phyloP scores from a whole-genome alignment of 2,329 filamentous ascomycete species.

The Erysiphe pisi region DNA sequence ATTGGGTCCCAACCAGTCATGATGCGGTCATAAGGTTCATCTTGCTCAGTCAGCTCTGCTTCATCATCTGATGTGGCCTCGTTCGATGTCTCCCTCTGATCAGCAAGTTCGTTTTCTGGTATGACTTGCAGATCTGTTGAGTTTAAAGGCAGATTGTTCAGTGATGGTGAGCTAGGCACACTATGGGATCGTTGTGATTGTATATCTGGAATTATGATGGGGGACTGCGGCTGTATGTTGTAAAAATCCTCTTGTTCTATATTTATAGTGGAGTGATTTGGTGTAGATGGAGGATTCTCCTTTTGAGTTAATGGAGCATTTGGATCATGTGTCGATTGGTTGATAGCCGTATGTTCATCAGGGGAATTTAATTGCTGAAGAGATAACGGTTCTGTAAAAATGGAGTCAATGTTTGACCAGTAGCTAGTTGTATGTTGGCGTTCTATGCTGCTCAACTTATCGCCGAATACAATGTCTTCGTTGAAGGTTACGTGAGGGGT shows the following conservation, averaged over 20 bases:
- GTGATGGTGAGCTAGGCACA: conserved; percentile 1
- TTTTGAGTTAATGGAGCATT: too few species aligned
- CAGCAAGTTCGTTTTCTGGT: conserved; percentile 1
- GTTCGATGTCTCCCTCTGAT: conserved; percentile 24
- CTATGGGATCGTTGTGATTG: neutral
- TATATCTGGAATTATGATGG: neutral
- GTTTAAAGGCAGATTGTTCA: neutral
- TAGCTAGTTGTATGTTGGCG: too few species aligned
- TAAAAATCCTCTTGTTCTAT: neutral
- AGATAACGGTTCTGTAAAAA: too few species aligned
- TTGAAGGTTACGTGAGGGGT: too few species aligned
- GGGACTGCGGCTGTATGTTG: neutral
- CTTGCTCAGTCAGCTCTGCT: conserved; percentile 8
- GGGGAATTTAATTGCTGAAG: too few species aligned
- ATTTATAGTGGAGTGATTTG: neutral
- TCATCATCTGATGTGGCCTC: neutral
- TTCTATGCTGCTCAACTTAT: too few species aligned
- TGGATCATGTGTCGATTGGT: too few species aligned
- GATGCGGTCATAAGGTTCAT: conserved; percentile 20
- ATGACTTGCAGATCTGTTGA: conserved; percentile 3
- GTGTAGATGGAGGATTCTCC: conserved; percentile 6
- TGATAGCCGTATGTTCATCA: too few species aligned
- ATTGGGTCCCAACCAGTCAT: conserved; percentile 24
- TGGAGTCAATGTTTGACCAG: too few species aligned
- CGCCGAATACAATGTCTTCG: too few species aligned